Base-by-base conservation (phyloP, 345 rosid genomes). In the Eucalyptus cloeziana region DNA sequence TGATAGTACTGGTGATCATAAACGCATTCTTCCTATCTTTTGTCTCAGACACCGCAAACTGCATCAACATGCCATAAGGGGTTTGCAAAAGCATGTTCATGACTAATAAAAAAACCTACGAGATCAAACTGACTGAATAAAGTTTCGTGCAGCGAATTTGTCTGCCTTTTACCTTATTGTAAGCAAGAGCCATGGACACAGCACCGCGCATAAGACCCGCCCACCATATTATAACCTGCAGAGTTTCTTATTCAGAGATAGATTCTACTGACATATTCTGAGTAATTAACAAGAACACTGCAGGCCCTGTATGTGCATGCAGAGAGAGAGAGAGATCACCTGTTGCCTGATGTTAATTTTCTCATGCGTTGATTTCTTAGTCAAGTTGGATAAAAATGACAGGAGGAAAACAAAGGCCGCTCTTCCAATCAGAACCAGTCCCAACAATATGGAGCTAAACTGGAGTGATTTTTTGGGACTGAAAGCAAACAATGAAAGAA, bases 121-220 rank as follows among this genome's bases (percentile, higher is more conserved):
- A 52, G 22, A 43, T 44, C 31, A 60, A 47, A 62, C 51, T 11
- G 52, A 25, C 76, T 62, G 87, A 86, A 58, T 90, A 87, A 62
- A 86, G 88, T 19, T 40, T 10, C 11, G 1, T 2, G 47, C 3
- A 76, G 47, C 13, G 5, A 76, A 10, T 76, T 21, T 40, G 71
- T 69, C 86, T 31, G 87, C 87, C 43, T 51, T 87, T 9, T 92
- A 95, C 99, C 97, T 97, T 97, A 91, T 97, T 97, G 91, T 96
- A 98, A 90, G 99, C 98, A 88, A 98, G 99, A 80, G 99, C 99
- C 96, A 98, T 94, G 10, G 99, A 98, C 60, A 98, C 99, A 87
- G 98, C 97, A 62, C 98, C 98, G 27, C 99, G 99, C 98, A 96
- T 97, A 37, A 97, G 95, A 89, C 99, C 99, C 49, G 99, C 99